phyloP scores from a whole-genome alignment of 108 stramenopile species.

The Discostella stelligeroides region DNA sequence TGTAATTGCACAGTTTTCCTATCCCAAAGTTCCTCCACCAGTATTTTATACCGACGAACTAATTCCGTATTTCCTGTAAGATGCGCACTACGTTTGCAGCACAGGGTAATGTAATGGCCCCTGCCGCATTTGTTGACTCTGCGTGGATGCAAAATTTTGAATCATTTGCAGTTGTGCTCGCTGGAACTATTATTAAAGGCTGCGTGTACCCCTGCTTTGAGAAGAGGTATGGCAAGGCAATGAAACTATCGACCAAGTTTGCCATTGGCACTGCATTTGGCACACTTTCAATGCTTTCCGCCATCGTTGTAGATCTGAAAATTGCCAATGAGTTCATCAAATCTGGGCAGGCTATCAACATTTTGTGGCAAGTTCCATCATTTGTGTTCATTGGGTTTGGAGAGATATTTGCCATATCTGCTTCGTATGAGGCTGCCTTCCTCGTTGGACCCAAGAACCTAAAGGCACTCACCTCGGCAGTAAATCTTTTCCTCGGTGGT shows the following conservation, averaged over 20 bases:
- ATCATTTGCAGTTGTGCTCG: background rate
- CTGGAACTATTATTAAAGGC: background rate
- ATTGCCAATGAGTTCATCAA: background rate
- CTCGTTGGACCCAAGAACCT: constrained; percentile 6
- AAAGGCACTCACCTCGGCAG: constrained; percentile 36
- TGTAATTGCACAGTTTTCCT: too few species aligned
- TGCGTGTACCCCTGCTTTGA: background rate
- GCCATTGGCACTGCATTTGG: constrained; percentile 11
- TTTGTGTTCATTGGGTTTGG: constrained; percentile 31
- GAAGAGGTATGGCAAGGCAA: background rate
- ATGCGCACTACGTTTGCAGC: background rate
- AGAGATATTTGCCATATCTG: constrained; percentile 32
- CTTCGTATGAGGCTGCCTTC: constrained; percentile 44
- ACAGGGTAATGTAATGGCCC: constrained; percentile 1
- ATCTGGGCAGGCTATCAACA: constrained; percentile 9
- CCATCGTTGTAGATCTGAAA: background rate
- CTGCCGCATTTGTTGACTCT: background rate
- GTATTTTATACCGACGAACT: too few species aligned
- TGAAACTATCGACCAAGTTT: constrained; percentile 2
- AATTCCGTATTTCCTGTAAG: too few species aligned
- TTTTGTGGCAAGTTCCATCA: constrained; percentile 36
- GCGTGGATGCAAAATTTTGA: background rate
- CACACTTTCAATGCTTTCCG: background rate
- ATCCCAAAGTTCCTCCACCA: too few species aligned
- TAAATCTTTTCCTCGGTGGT: constrained; percentile 32